Evolutionary conservation across 148 eudicot species (phyloP).

Genomic region (Hydrangea macrophylla): DNA sequence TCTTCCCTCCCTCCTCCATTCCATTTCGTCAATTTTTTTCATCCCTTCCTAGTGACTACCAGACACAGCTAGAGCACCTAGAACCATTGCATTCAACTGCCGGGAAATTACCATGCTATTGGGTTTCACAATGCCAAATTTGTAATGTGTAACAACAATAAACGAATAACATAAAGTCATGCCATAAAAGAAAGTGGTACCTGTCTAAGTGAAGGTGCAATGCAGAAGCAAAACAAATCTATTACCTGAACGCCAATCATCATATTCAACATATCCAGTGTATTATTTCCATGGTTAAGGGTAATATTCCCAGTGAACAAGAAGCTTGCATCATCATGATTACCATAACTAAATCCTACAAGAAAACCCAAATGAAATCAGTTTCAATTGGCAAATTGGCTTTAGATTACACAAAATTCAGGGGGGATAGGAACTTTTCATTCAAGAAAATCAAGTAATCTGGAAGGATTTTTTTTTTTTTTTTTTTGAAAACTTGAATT

Average conservation of each 20-base stretch:
- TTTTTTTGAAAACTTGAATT: no score
- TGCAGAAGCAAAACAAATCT: not conserved
- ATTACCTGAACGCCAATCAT: constrained; percentile 48
- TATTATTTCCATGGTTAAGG: constrained; percentile 36
- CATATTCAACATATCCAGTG: constrained; percentile 48
- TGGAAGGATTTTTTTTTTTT: no score
- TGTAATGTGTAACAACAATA: not conserved
- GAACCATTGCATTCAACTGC: not conserved
- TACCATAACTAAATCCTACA: constrained; percentile 45
- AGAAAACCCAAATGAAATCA: constrained; percentile 7
- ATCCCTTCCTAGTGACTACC: no score
- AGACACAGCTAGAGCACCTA: no score
- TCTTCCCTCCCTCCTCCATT: no score
- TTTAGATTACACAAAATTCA: not conserved
- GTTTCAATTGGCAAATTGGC: not conserved
- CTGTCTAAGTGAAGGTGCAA: not conserved
- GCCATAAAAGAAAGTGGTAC: not conserved
- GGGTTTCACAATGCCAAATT: not conserved
- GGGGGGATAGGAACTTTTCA: no score
- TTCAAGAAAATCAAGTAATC: no score
- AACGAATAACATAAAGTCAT: not conserved
- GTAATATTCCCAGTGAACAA: constrained; percentile 26
- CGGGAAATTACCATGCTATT: not conserved
- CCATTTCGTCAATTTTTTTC: no score
- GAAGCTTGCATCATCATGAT: constrained; percentile 48